Evolutionary conservation across 2,329 filamentous ascomycete species (phyloP).

Genomic region (Stenocarpella maydis): DNA sequence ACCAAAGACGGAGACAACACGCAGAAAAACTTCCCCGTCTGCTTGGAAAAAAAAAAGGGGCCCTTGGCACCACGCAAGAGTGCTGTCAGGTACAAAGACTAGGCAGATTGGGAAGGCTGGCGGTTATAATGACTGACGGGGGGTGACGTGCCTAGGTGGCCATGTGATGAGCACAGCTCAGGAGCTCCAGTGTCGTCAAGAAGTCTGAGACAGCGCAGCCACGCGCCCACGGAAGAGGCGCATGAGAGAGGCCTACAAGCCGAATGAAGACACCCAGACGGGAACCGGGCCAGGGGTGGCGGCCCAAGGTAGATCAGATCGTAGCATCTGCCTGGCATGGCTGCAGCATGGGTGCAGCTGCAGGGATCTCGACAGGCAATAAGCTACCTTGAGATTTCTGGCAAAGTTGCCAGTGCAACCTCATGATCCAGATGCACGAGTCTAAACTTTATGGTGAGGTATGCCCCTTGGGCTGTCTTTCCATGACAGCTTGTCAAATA

Average conservation of each 20-base stretch:
- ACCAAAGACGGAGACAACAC: not conserved
- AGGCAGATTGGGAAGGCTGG: constrained; percentile 16
- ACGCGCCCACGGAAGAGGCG: constrained; percentile 31
- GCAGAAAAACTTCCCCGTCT: not conserved
- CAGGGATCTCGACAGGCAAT: not conserved
- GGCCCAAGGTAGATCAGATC: constrained; percentile 25
- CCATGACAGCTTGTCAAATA: not conserved
- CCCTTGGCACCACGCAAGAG: constrained; percentile 11
- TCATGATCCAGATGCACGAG: not conserved
- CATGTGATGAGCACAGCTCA: constrained; percentile 32
- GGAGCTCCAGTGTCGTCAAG: constrained; percentile 20
- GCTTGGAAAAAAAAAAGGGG: not conserved
- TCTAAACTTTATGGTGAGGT: not conserved
- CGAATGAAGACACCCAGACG: constrained; percentile 22
- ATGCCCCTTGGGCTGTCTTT: not conserved
- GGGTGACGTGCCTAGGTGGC: constrained; percentile 4
- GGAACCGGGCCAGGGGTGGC: constrained; percentile 10
- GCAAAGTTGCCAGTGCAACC: not conserved
- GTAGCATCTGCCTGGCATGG: constrained; percentile 18
- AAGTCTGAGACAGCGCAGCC: constrained; percentile 29
- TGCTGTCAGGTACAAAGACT: constrained; percentile 5
- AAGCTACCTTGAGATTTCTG: not conserved
- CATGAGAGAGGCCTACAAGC: constrained; percentile 26
- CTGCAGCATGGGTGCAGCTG: not conserved
- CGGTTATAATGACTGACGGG: constrained; percentile 22